Percentiles rank a stretch among this genome's conserved stretches.
These are phyloP conservation scores for Funneliformis mosseae DNA, from an alignment of 192 early-diverging fungal species.

Conservation along the genomic window DNA sequence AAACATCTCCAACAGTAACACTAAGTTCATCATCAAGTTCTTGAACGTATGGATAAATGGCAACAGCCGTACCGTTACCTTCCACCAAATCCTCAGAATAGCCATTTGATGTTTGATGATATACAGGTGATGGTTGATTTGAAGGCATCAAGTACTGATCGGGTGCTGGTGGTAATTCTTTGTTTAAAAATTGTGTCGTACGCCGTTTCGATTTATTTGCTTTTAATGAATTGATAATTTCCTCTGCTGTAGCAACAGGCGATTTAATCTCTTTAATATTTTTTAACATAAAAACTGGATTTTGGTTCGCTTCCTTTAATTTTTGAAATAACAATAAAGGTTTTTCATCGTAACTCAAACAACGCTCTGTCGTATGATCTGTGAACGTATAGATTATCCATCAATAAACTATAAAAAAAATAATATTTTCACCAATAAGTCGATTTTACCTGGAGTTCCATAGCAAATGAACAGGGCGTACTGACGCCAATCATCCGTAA, in stretches of 20 bases:
- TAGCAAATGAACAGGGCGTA: conserved; percentile 84
- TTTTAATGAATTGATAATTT: conserved; percentile 26
- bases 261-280: conserved; percentile 56
- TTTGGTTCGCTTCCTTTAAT: conserved; percentile 67
- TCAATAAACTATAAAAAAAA: not conserved
- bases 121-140: conserved; percentile 12
- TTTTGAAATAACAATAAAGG: conserved; percentile 74
- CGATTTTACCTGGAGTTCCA: conserved; percentile 58
- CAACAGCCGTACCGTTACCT: conserved; percentile 52
- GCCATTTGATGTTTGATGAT: not conserved
- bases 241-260: conserved; percentile 35
- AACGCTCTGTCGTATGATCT: conserved; percentile 55
- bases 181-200: conserved; percentile 25
- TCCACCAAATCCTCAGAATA: conserved; percentile 38
- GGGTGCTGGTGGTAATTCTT: conserved; percentile 30
- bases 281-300: conserved; percentile 75
- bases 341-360: conserved; percentile 77
- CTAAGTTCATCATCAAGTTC: conserved; percentile 61
- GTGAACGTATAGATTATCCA: conserved; percentile 7
- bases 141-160: not conserved
- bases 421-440: conserved; percentile 3
- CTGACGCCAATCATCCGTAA: conserved; percentile 82
- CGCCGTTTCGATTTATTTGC: conserved; percentile 31
- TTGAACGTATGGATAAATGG: conserved; percentile 63
- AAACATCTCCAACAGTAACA: conserved; percentile 63